A percentile compares a stretch with the other conserved stretches of the same genome.
These are phyloP conservation scores for Microascus cirrosus DNA, from an alignment of 2,329 filamentous ascomycete species.

Conservation along the genomic window DNA sequence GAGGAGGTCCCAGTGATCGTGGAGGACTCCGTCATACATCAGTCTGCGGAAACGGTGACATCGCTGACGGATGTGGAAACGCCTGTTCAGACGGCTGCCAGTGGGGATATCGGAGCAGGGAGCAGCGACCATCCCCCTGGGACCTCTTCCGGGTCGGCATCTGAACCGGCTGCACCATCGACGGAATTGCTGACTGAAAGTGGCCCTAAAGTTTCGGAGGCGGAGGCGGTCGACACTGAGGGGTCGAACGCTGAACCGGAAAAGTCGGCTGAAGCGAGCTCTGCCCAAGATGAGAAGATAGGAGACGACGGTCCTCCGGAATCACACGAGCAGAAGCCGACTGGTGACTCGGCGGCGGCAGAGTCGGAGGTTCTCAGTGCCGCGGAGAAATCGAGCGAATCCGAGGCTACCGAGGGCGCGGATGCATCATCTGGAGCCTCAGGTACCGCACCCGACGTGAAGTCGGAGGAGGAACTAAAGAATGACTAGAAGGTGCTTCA, in stretches of 20 bases:
- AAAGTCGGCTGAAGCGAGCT: neutral
- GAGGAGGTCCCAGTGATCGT: conserved; percentile 29
- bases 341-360: neutral
- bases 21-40: conserved; percentile 8
- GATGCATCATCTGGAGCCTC: neutral
- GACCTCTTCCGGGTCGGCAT: neutral
- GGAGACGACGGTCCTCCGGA: neutral
- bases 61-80: neutral
- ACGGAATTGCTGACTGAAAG: neutral
- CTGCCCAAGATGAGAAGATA: neutral
- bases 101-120: neutral
- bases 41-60: neutral
- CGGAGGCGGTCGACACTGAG: neutral
- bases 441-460: conserved; percentile 6
- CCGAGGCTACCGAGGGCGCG: neutral
- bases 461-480: conserved; percentile 8
- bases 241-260: neutral
- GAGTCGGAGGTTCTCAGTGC: neutral
- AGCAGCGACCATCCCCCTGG: neutral
- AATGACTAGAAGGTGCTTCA: neutral
- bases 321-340: neutral
- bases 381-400: neutral
- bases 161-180: neutral
- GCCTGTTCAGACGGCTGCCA: neutral
- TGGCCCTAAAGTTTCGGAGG: neutral